phyloP scores from a whole-genome alignment of 140 eudicot species.

The Erigeron philadelphicus region DNA sequence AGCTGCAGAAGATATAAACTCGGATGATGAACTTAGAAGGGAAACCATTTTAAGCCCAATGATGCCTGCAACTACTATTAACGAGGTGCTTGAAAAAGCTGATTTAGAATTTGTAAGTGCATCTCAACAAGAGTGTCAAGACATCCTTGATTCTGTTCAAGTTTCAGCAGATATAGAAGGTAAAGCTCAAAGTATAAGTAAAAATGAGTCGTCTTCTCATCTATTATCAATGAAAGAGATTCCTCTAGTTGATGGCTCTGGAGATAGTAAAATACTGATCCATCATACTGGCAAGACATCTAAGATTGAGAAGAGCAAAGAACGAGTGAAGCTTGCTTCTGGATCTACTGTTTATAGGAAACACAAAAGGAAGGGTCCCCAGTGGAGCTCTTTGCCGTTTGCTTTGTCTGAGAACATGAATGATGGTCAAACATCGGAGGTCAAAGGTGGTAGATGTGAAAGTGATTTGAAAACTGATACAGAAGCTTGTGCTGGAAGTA shows the following conservation, averaged over 20 bases:
- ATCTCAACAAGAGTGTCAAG: conserved; percentile 96
- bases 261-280: conserved; percentile 37
- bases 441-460: conserved; percentile 20
- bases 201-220: conserved; percentile 21
- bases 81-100: conserved; percentile 80
- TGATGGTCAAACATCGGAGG: conserved; percentile 27
- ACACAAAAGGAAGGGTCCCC: conserved; percentile 42
- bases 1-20: conserved; percentile 90
- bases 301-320: conserved; percentile 23
- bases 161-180: conserved; percentile 38
- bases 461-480: conserved; percentile 19
- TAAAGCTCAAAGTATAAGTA: conserved; percentile 23
- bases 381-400: conserved; percentile 59
- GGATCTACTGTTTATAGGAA: conserved; percentile 29
- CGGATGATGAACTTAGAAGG: conserved; percentile 88
- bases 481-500: conserved; percentile 33
- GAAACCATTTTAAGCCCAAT: conserved; percentile 79
- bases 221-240: conserved; percentile 30
- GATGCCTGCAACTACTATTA: conserved; percentile 70
- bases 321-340: conserved; percentile 14
- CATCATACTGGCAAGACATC: conserved; percentile 32
- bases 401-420: conserved; percentile 27
- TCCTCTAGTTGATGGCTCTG: conserved; percentile 53
- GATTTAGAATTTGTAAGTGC: conserved; percentile 61
- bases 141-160: conserved; percentile 85